A percentile compares a stretch with the other conserved stretches of the same genome.
Conservation (phyloP, 805 yeast species). For the Zygoascus ofunaensis region DNA sequence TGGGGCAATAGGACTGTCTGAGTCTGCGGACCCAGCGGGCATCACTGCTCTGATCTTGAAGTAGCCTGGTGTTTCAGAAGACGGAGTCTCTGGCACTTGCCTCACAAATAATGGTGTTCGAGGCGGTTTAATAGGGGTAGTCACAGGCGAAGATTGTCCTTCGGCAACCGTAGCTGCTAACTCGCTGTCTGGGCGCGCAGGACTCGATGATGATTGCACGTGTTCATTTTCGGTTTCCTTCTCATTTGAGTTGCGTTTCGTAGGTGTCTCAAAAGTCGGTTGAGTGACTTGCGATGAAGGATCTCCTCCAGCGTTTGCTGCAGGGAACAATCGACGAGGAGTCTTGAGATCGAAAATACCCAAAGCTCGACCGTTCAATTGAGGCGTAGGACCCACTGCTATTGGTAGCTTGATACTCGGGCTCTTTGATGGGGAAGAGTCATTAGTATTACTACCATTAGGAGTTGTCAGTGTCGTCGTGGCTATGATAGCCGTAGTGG, state of each 20-base stretch:
- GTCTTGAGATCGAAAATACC: constrained; percentile 56
- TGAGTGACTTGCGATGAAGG: not conserved
- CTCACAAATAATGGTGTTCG: not conserved
- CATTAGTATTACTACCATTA: too few relatives aligned
- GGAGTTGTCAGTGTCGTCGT: too few relatives aligned
- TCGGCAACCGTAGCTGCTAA: not conserved
- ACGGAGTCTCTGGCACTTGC: constrained; percentile 5
- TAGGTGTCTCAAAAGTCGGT: not conserved
- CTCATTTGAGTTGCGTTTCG: not conserved
- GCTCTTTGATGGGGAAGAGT: constrained; percentile 1
- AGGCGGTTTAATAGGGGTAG: not conserved
- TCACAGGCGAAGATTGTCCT: not conserved
- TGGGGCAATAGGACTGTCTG: constrained; percentile 2
- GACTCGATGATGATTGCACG: not conserved
- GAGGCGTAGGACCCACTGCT: constrained; percentile 76
- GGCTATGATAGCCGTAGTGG: constrained; percentile 2
- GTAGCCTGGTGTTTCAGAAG: not conserved
- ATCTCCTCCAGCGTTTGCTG: not conserved
- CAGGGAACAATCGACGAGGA: not conserved
- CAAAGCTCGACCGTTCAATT: constrained; percentile 64
- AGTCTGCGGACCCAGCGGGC: not conserved
- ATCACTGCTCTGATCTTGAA: not conserved
- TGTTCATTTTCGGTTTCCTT: too few relatives aligned
- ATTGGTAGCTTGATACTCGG: constrained; percentile 6
- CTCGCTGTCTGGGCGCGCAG: not conserved